Evolutionary conservation across 2,329 filamentous ascomycete genomes (phyloP).

Genomic region (Furcasterigmium sp.): DNA sequence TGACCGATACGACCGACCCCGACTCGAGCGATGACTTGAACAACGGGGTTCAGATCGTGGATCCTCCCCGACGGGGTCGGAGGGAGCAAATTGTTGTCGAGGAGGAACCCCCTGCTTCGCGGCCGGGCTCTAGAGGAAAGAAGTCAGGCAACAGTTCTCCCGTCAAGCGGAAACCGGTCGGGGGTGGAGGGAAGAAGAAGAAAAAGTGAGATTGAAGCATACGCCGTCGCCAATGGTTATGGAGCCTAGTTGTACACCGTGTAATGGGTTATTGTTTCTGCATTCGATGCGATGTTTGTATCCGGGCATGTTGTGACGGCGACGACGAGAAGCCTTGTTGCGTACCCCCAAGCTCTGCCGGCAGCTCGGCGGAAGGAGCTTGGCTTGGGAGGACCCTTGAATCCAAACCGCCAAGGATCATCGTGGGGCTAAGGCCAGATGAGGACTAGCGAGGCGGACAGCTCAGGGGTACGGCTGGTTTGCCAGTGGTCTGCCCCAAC

Average conservation of each 20-base stretch:
- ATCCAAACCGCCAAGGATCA: not conserved
- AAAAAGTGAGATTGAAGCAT: conserved; percentile 29
- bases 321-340: no score
- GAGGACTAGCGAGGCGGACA: no score
- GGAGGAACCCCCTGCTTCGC: conserved; percentile 25
- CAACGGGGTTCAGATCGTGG: conserved; percentile 26
- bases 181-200: conserved; percentile 23
- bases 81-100: conserved; percentile 33
- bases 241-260: no score
- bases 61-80: conserved; percentile 17
- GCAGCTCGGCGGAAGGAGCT: not conserved
- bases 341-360: no score
- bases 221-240: no score
- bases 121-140: conserved; percentile 27
- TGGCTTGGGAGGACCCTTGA: not conserved
- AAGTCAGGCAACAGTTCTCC: conserved; percentile 30
- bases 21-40: conserved; percentile 29
- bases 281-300: no score
- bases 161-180: conserved; percentile 32
- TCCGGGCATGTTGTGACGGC: no score
- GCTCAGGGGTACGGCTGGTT: not conserved
- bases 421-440: not conserved
- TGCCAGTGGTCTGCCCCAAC: conserved; percentile 2
- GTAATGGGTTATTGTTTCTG: no score
- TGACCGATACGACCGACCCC: conserved; percentile 23